Conservation (phyloP, 768 basidiomycete species). For the Phaffia tasmanica region DNA sequence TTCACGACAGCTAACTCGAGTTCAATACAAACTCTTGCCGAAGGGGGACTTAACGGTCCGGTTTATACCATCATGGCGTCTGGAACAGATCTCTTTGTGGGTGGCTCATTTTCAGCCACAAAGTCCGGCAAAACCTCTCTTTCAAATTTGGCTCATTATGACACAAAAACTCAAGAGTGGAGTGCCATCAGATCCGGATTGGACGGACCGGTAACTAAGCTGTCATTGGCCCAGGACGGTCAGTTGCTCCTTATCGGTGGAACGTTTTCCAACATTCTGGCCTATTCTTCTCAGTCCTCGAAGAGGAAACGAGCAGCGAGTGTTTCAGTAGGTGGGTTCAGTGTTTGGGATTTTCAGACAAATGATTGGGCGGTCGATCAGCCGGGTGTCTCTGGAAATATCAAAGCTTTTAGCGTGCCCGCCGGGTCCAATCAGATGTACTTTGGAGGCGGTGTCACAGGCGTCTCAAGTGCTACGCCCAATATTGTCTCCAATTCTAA, state of each 20-base stretch:
- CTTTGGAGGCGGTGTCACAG: constrained; percentile 56
- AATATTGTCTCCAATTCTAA: constrained; percentile 62
- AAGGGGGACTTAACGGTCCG: constrained; percentile 65
- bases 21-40: constrained; percentile 40
- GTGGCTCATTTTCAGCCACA: constrained; percentile 73
- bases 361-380: constrained; percentile 29
- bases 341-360: constrained; percentile 55
- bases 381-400: constrained; percentile 61
- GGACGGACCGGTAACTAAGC: constrained; percentile 57
- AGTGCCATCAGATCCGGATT: constrained; percentile 58
- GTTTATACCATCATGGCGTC: constrained; percentile 55
- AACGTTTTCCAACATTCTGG: constrained; percentile 52
- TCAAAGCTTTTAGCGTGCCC: constrained; percentile 58
- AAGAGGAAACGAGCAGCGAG: constrained; percentile 18
- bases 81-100: constrained; percentile 57
- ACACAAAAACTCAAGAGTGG: constrained; percentile 58
- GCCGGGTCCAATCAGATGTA: constrained; percentile 52
- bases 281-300: constrained; percentile 28
- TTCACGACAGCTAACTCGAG: constrained; percentile 33
- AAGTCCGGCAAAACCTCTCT: constrained; percentile 49
- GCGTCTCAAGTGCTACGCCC: constrained; percentile 70
- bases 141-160: constrained; percentile 57
- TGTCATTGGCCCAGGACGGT: constrained; percentile 39
- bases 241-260: constrained; percentile 53
- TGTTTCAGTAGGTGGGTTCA: constrained; percentile 51